These are phyloP conservation scores for Chamaecyparis obtusa DNA, from an alignment of 75 land plant species.

Conservation along the genomic window DNA sequence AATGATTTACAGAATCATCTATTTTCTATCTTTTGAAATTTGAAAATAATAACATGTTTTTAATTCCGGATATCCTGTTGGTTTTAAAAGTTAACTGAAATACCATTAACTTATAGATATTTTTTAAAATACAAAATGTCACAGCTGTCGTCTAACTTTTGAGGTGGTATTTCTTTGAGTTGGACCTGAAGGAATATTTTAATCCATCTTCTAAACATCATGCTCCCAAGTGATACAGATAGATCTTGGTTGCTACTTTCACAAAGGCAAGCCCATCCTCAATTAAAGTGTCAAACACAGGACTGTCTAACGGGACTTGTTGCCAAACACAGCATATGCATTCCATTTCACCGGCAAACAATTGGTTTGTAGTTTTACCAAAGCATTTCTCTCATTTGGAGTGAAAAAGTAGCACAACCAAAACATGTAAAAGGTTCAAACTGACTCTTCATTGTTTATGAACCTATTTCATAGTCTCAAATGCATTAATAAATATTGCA, in stretches of 20 bases:
- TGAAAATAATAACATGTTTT: too few relatives aligned
- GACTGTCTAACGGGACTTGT: neutral
- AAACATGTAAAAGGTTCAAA: neutral
- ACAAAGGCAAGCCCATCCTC: neutral
- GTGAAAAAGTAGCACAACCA: neutral
- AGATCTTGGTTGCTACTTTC: neutral
- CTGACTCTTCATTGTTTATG: neutral
- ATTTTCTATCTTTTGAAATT: neutral
- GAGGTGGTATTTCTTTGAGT: neutral
- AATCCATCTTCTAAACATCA: neutral
- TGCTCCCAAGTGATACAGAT: neutral
- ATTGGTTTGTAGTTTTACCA: neutral
- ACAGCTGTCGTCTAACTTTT: neutral
- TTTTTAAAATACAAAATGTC: neutral
- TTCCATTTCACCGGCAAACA: neutral
- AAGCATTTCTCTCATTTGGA: neutral
- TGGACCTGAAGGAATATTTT: neutral
- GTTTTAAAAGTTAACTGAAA: too few relatives aligned
- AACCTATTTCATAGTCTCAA: neutral
- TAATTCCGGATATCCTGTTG: too few relatives aligned
- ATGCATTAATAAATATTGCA: neutral
- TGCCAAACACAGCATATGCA: neutral
- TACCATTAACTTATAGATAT: too few relatives aligned
- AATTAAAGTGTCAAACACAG: neutral
- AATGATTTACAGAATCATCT: neutral